A percentile compares a stretch with the other conserved stretches of the same genome.
Evolutionary conservation across 176 grass and related monocot species (phyloP).

Genomic region (Paspalum notatum): DNA sequence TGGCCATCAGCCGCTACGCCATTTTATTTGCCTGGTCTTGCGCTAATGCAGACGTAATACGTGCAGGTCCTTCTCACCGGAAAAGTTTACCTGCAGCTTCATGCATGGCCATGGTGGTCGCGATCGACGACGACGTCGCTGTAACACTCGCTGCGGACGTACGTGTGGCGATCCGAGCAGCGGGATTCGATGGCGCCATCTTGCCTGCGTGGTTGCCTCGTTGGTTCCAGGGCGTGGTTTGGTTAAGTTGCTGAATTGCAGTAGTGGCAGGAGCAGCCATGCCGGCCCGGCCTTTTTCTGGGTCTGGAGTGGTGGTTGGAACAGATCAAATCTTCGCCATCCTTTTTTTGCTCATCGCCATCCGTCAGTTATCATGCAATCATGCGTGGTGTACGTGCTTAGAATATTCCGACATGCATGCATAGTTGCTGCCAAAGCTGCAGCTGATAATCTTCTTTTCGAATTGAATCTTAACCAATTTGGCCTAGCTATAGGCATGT

Average conservation of each 20-base stretch:
- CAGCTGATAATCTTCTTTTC: not conserved
- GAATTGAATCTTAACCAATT: not conserved
- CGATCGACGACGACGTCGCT: not conserved
- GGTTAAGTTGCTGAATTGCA: conserved; percentile 18
- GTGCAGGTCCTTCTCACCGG: not conserved
- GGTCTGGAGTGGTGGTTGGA: not conserved
- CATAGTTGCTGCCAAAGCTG: not conserved
- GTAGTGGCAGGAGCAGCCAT: too few species aligned
- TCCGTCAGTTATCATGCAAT: not conserved
- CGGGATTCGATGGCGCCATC: conserved; percentile 25
- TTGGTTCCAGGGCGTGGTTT: conserved; percentile 5
- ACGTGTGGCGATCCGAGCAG: conserved; percentile 5
- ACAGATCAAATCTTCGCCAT: not conserved
- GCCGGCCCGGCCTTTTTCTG: not conserved
- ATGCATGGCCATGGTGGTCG: not conserved
- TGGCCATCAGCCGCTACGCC: too few species aligned
- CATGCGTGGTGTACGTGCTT: not conserved
- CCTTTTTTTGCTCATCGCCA: too few species aligned
- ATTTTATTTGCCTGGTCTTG: not conserved
- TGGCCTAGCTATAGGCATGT: not conserved
- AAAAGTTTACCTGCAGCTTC: not conserved
- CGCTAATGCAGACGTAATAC: not conserved
- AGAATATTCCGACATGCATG: not conserved
- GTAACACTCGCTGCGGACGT: not conserved
- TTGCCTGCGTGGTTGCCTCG: not conserved